phyloP scores from a whole-genome alignment of 2,329 filamentous ascomycete species.

The Capronia coronata region DNA sequence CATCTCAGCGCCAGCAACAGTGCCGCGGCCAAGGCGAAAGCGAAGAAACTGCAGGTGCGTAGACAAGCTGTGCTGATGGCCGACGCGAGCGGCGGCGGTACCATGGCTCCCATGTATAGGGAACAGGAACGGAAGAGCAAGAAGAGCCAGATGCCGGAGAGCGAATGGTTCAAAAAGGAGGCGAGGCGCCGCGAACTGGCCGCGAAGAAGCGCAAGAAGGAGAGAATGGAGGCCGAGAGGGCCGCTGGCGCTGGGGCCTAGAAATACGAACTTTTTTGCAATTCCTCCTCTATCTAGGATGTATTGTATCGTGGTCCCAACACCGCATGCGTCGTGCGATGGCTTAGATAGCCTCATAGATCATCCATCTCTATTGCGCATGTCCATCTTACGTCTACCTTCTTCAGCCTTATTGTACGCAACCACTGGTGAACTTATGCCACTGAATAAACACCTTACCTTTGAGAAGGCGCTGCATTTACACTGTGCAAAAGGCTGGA shows the following conservation, averaged over 20 bases:
- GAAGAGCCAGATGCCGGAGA: conserved; percentile 53
- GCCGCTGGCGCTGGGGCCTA: conserved; percentile 4
- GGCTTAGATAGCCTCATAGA: too few species aligned
- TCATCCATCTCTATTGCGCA: too few species aligned
- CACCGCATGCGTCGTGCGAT: too few species aligned
- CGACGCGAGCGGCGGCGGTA: conserved; percentile 82
- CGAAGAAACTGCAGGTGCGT: conserved; percentile 43
- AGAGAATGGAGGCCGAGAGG: conserved; percentile 20
- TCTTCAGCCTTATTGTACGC: too few species aligned
- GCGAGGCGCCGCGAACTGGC: conserved; percentile 55
- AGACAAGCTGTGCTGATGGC: conserved; percentile 79
- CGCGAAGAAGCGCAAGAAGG: conserved; percentile 41
- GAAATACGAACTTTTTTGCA: too few species aligned
- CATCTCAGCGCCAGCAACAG: conserved; percentile 42
- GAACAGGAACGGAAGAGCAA: conserved; percentile 70
- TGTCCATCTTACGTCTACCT: too few species aligned
- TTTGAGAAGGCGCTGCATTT: too few species aligned
- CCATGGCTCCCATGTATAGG: conserved; percentile 77
- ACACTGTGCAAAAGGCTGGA: too few species aligned
- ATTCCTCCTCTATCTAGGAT: too few species aligned
- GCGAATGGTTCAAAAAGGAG: conserved; percentile 60
- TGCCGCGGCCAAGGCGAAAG: conserved; percentile 9
- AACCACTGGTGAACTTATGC: too few species aligned
- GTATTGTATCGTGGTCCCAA: too few species aligned
- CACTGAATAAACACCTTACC: too few species aligned